Conservation (phyloP, 139 green algal genomes). For the Trebouxia sp. region DNA sequence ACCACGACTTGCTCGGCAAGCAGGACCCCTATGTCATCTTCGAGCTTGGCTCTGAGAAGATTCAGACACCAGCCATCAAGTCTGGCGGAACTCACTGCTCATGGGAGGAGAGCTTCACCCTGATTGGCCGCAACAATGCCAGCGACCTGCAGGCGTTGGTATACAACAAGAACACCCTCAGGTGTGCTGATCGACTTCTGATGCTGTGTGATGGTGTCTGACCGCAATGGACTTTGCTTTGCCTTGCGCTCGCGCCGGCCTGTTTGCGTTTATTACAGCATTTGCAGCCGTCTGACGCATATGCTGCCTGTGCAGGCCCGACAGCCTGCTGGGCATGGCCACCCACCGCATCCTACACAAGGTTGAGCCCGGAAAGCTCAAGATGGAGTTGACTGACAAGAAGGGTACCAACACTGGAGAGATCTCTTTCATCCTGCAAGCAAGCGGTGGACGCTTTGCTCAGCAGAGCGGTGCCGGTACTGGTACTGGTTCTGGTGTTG, state of each 20-base stretch:
- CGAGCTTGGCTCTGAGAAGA: constrained; percentile 24
- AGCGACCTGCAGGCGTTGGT: not conserved
- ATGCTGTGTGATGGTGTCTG: not conserved
- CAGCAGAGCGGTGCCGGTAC: not conserved
- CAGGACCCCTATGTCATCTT: constrained; percentile 28
- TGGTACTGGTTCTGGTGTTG: not conserved
- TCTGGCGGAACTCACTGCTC: constrained; percentile 12
- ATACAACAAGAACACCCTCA: constrained; percentile 25
- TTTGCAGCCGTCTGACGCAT: no score
- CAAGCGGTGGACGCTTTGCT: constrained; percentile 14
- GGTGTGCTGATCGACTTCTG: not conserved
- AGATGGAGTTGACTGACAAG: constrained; percentile 23
- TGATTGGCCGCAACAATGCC: not conserved
- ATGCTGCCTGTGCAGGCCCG: not conserved
- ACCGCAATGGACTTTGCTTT: no score
- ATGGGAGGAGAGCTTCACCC: constrained; percentile 19
- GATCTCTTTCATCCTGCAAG: constrained; percentile 4
- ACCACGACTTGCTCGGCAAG: constrained; percentile 16
- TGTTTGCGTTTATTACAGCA: no score
- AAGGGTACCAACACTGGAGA: constrained; percentile 16
- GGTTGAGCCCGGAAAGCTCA: constrained; percentile 18
- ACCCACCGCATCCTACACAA: constrained; percentile 21
- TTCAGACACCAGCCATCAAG: constrained; percentile 6
- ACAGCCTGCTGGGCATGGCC: not conserved
- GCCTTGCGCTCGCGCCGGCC: no score